Evolutionary conservation across 2,329 filamentous ascomycete species (phyloP), one percentile per base, ranked within the genome.

Genomic region (Dryadomyces sulphureus): DNA sequence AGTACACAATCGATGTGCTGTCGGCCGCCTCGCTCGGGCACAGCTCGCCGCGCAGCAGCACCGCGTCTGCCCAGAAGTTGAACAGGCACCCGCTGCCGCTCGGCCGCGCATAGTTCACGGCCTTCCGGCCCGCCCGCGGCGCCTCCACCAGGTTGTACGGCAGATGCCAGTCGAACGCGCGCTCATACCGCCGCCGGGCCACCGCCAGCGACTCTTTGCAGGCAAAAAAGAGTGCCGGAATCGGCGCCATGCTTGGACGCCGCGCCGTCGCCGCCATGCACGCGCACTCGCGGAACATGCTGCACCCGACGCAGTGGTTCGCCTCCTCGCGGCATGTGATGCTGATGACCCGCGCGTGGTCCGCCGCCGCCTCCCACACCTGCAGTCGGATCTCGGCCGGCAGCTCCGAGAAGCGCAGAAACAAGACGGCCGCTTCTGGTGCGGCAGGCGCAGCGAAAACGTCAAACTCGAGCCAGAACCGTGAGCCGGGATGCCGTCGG

Each of bases 1-100:
- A 72, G 53, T 71, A 69, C 41, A 65, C 62, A 65, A 70, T 66
- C 22, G 69, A 67, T 44, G 60, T 59, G 59, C 64, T 67, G 60
- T 69, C 65, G 22, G 67, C 68, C 38, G 54, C 58, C 52, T 70
- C 65, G 55, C 61, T 64, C 12, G 67, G 65, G 58, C 72, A 67
- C 11, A 72, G 60, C 54, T 70, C 66, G 45, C 69, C 69, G 1
- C 62, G 56, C 36, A 73, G 61, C 49, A 69, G 65, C 22, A 73
- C 58, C n/a, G 63, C 59, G 58, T 73, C 69, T 24, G 58, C 57
- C 21, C 48, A 54, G 54, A 67, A 72, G 58, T 69, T 66, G 65
- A 73, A 72, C 61, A 64, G 72, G 41, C 49, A 50, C 17, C 49
- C 49, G 5, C 25, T 25, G 20, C 49, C 49, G 12, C 46, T 35